phyloP scores from a whole-genome alignment of 2,329 filamentous ascomycete species.

The Stagonosporopsis vannaccii region DNA sequence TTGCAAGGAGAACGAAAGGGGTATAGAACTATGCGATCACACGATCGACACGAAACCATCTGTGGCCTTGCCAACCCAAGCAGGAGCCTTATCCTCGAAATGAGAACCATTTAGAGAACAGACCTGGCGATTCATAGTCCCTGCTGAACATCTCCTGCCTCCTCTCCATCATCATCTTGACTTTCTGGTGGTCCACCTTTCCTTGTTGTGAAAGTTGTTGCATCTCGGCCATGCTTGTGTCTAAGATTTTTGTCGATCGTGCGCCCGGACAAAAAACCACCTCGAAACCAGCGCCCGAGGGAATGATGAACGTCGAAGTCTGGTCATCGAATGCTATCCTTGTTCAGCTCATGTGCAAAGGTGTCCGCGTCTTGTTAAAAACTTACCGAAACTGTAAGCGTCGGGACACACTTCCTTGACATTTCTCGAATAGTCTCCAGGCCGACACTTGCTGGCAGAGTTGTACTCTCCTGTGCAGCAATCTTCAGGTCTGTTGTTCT shows the following conservation, averaged over 20 bases:
- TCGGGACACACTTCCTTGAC: constrained; percentile 83
- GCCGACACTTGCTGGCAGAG: constrained; percentile 68
- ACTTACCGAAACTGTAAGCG: constrained; percentile 79
- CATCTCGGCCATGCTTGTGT: constrained; percentile 47
- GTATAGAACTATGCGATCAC: constrained; percentile 13
- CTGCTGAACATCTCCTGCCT: constrained; percentile 28
- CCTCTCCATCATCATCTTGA: constrained; percentile 24
- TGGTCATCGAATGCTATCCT: constrained; percentile 63
- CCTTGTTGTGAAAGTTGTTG: constrained; percentile 43
- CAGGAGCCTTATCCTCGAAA: neutral
- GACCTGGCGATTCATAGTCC: constrained; percentile 17
- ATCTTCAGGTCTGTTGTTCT: constrained; percentile 70
- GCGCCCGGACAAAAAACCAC: constrained; percentile 77
- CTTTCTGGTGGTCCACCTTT: constrained; percentile 37
- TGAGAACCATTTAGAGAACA: constrained; percentile 14
- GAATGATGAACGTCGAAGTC: constrained; percentile 64
- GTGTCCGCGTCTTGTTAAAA: constrained; percentile 12
- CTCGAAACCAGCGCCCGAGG: constrained; percentile 76
- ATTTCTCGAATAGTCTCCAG: constrained; percentile 70
- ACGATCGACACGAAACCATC: neutral
- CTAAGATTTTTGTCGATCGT: constrained; percentile 58
- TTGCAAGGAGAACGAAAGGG: neutral
- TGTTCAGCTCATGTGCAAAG: neutral
- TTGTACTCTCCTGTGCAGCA: constrained; percentile 78
- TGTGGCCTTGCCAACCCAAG: neutral